Base-by-base conservation (phyloP, 805 yeast species). In the Starmerella floricola region DNA sequence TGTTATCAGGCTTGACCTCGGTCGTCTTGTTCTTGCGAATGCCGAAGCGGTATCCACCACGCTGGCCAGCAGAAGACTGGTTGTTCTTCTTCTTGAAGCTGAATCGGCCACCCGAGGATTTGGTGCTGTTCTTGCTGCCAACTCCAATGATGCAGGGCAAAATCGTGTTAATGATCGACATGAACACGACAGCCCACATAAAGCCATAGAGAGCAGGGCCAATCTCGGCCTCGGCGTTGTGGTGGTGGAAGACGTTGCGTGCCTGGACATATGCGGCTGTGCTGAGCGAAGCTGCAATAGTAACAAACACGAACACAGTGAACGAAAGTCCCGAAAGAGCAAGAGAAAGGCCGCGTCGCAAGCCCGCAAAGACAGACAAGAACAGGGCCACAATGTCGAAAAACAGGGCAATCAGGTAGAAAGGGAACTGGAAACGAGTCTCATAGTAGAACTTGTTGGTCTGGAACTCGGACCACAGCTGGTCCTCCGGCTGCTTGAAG, bases 211-310 rank as follows among this genome's bases (percentile, higher is more conserved):
- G 42, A 46, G 64, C 57, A 33, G 54, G 56, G 23, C 57, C 62
- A 10, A 59, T 50, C 37, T 37, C 42, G 26, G 63, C 61, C 30
- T 47, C 55, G 33, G 34, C 29, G 33, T 64, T 69, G 23, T 60
- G 71, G 46, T 64, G 58, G 31, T 60, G 56, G 71, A 87, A 87
- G 21, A 79, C 78, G 54, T 75, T 68, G 58, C 69, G 78, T 36
- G 83, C 91, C 65, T 81, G 57, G n/a, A 79, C 94, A 47, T 71
- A 61, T 34, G 73, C 81, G 2, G 94, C 91, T 27, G 95, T 84
- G 59, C 76, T 73, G 56, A 79, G 65, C 11, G 82, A 65, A 34
- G 80, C 79, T 41, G 79, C 83, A 38, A 78, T 78, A 30, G 55
- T 42, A 21, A 48, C 46, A 46, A 56, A 64, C 29, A 52, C 19